Evolutionary conservation across 345 rosid species (phyloP), one percentile per base, ranked within the genome.

Genomic region (Cardiospermum halicacabum): DNA sequence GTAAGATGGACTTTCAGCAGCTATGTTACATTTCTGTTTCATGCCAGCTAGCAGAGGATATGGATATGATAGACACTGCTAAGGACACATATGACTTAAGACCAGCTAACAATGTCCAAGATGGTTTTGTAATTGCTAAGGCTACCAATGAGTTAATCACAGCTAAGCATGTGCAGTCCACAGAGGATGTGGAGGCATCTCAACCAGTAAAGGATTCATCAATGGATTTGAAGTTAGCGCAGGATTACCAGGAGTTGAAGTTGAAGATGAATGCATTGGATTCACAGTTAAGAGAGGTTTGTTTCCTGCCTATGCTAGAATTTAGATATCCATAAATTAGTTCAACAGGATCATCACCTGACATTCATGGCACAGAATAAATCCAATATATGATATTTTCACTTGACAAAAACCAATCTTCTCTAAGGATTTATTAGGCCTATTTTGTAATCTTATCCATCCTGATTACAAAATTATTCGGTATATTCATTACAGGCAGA

Each of bases 401-500:
- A 27, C 18, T 56, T 34, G n/a, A 57, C 16, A 57, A 56, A n/a
- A n/a, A 57, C 25, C 16, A 4, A 34, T 22, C 36, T 57, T 57
- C 62, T 36, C 39, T 19, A 6, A 22, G 15, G 2, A 12, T 12
- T 2, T n/a, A 21, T 11, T 10, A 57, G 4, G 61, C 62, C 48
- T 58, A 37, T 58, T 26, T 12, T 58, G 47, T 58, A 11, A 37
- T 22, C 62, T 58, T 18, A 8, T 13, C 24, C 30, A 37, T 24
- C 24, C 15, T 37, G 57, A 18, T 48, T 0, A 57, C 12, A 0
- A 26, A 51, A 10, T 25, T 49, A 53, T 27, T 2, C 4, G 30
- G 15, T 28, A 18, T 37, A 34, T 40, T 50, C 21, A 58, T 69
- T 74, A 48, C 75, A 82, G 89, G 87, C 89, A 60, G 83, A 80